Conservation (phyloP, 805 yeast genomes). For the Crinitomyces ghanaensis region DNA sequence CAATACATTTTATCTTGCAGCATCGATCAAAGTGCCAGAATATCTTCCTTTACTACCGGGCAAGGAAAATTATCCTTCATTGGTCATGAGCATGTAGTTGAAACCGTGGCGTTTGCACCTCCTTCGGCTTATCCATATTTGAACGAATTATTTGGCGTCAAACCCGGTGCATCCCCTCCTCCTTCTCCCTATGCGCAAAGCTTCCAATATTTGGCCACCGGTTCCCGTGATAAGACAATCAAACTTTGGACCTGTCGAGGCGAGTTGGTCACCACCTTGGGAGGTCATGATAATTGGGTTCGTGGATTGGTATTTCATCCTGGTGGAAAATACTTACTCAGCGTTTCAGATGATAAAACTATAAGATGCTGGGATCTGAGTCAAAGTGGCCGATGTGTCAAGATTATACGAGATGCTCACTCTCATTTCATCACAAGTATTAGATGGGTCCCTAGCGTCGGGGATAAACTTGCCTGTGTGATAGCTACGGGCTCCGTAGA, state of each 20-base stretch:
- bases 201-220: constrained; percentile 58
- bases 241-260: constrained; percentile 69
- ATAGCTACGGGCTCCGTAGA: constrained; percentile 58
- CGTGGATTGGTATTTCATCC: constrained; percentile 62
- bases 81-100: constrained; percentile 81
- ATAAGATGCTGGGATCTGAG: constrained; percentile 69
- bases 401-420: constrained; percentile 46
- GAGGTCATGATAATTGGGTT: constrained; percentile 85
- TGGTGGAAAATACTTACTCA: constrained; percentile 53
- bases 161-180: constrained; percentile 24
- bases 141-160: constrained; percentile 33
- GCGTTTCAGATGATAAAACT: constrained; percentile 70
- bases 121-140: constrained; percentile 34
- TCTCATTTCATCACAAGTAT: constrained; percentile 67
- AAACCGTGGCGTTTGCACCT: constrained; percentile 60
- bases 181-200: constrained; percentile 14
- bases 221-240: constrained; percentile 66
- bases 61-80: constrained; percentile 53
- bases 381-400: constrained; percentile 32
- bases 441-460: constrained; percentile 25
- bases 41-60: constrained; percentile 56
- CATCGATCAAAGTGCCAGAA: constrained; percentile 61
- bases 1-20: constrained; percentile 62
- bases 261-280: constrained; percentile 40
- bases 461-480: constrained; percentile 57